Percentiles rank a stretch among this genome's conserved stretches.
These are phyloP conservation scores for Pestalotiopsis sp. DNA, from an alignment of 2,329 filamentous ascomycete species.

Conservation along the genomic window DNA sequence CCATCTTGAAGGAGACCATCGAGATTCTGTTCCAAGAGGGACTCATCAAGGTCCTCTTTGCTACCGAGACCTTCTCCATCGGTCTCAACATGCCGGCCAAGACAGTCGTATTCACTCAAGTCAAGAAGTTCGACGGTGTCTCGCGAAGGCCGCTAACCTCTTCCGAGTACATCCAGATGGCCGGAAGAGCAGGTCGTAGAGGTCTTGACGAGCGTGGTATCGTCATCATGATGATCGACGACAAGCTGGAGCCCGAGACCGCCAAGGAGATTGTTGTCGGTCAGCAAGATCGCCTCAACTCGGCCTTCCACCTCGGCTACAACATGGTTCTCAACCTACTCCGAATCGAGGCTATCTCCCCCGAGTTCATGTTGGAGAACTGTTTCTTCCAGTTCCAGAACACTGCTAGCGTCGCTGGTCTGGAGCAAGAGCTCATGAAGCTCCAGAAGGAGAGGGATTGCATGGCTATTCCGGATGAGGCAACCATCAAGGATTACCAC, in stretches of 20 bases:
- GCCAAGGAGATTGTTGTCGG: conserved; percentile 95
- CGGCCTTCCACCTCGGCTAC: conserved; percentile 95
- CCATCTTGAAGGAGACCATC: conserved; percentile 97
- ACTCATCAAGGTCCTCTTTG: conserved; percentile 95
- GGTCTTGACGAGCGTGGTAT: conserved; percentile 97
- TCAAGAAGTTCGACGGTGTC: conserved; percentile 91
- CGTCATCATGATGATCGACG: conserved; percentile 99
- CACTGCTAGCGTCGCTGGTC: conserved; percentile 77
- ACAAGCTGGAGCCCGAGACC: conserved; percentile 92
- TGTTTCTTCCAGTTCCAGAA: conserved; percentile 99
- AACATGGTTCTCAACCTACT: conserved; percentile 99
- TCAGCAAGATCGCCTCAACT: conserved; percentile 96
- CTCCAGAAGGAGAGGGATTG: conserved; percentile 75
- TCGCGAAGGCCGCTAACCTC: conserved; percentile 83
- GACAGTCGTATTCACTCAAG: conserved; percentile 97
- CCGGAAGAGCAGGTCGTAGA: conserved; percentile 92
- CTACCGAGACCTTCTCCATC: conserved; percentile 98
- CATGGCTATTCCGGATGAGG: conserved; percentile 82
- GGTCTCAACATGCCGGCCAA: conserved; percentile 99
- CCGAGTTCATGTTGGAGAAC: conserved; percentile 97
- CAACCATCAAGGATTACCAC: conserved; percentile 91
- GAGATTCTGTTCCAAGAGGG: conserved; percentile 99
- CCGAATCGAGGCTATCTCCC: conserved; percentile 97
- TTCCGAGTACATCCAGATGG: conserved; percentile 99
- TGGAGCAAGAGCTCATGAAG: conserved; percentile 82